Base-by-base conservation (phyloP, 441 rosid genomes). In the Geranium incanum region DNA sequence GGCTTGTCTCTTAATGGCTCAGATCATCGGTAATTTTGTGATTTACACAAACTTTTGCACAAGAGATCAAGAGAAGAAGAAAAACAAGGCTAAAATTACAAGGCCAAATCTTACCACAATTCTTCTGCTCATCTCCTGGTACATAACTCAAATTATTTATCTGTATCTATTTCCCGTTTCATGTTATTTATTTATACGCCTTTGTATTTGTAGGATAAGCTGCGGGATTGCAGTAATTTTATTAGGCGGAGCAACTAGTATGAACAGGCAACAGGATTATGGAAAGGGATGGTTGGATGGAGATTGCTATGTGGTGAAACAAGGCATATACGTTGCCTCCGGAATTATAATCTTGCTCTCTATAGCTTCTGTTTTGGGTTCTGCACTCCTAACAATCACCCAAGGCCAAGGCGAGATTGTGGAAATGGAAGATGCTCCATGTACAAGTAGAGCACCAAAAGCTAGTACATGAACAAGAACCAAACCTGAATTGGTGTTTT, bases 221-320 rank as follows among this genome's bases (percentile, higher is more conserved):
- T 91, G 81, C 65, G 97, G 87, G 55, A 38, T 80, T n/a, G 90
- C 78, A 3, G 78, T 73, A 2, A 66, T 82, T 33, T 55, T 89
- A 28, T 36, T 93, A 21, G 72, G 90, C 19, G 77, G 78, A n/a
- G 88, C 92, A 68, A 84, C 83, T 5, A 93, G 91, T 68, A 91
- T 93, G 90, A 87, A 87, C 85, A 75, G 78, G 68, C 60, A 11
- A 66, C 97, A 93, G 70, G 28, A 70, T 3, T 93, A 85, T 45
- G 89, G 96, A 9, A 72, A 75, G 71, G 98, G 94, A 19, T 91
- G 98, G 97, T 39, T 91, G 4, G 83, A 86, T 5, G 81, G 80
- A 15, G 85, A 89, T 16, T 93, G 98, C 78, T 93, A 86, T 70
- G 63, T 85, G 1, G 95, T 91, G 68, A 91, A 76, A 66, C 82